Base-by-base conservation (phyloP, 2,329 filamentous ascomycete species). In the Biscogniauxia sp. region DNA sequence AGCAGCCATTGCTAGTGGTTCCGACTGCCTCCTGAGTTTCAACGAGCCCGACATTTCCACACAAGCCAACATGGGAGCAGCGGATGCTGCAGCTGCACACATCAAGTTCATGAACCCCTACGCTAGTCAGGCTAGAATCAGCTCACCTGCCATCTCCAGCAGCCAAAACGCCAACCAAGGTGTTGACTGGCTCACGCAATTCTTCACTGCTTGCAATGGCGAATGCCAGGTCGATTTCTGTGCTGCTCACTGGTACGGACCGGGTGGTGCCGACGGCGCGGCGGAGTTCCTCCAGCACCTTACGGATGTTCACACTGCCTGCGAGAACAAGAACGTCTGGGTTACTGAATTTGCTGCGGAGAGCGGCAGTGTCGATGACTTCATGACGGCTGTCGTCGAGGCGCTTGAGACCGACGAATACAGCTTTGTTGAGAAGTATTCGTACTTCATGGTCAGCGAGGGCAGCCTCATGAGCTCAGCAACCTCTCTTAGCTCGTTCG, bases 11-110 rank as follows among this genome's bases (percentile, higher is more conserved):
- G 67, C 73, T 55, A 72, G 72, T 13, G 88, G 88, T 59, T 76
- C 82, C 65, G 82, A 79, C 64, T 79, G 81, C 68, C 74, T 91
- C 58, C 81, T 91, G 70, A 81, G 82, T 73, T 90, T 90, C 83
- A 92, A 92, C 81, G 88, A 92, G 80, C 86, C 86, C 53, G 89
- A 92, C 74, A 81, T 82, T 64, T 66, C 67, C 13, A 71, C 72
- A n/a, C 88, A 91, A 76, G 78, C 85, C 68, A 84, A 88, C 78
- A 72, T 89, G 72, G 73, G 75, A 23, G 77, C 85, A n/a, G 68
- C 68, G 5, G 72, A 69, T 1, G 86, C 86, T 49, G 86, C 85
- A n/a, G 49, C 72, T 1, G 75, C 74, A 26, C 86, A 86, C 75
- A 80, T 79, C 58, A 66, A 80, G 70, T 79, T 78, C 73, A 79